Evolutionary conservation across 352 stramenopile species (phyloP).

Genomic region (Peronospora tabacina): DNA sequence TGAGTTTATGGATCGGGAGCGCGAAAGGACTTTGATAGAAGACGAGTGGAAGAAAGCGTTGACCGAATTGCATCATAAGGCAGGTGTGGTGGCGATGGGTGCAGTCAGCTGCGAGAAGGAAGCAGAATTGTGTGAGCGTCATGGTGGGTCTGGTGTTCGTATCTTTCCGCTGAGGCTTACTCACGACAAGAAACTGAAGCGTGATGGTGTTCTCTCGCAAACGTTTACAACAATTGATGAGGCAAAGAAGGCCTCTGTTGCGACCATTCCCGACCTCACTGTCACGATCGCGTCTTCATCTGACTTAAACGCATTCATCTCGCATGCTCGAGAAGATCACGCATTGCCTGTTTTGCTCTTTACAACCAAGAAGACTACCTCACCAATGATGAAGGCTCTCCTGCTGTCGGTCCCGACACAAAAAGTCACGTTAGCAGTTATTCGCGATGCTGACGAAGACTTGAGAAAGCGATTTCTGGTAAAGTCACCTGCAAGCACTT

Average conservation of each 20-base stretch:
- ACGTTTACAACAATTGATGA: conserved; percentile 41
- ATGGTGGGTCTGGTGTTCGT: conserved; percentile 42
- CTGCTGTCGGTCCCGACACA: conserved; percentile 50
- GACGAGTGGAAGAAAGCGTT: conserved; percentile 44
- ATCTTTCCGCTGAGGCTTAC: conserved; percentile 42
- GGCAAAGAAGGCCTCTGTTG: conserved; percentile 40
- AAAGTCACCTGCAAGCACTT: conserved; percentile 25
- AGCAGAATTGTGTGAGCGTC: conserved; percentile 36
- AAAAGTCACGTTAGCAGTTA: conserved; percentile 44
- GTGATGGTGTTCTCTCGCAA: conserved; percentile 32
- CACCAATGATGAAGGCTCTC: conserved; percentile 52
- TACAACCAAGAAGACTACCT: conserved; percentile 42
- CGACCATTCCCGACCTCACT: conserved; percentile 41
- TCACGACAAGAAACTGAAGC: conserved; percentile 24
- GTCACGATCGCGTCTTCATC: conserved; percentile 35
- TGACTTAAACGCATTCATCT: conserved; percentile 58
- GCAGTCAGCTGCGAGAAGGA: conserved; percentile 51
- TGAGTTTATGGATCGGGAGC: conserved; percentile 39
- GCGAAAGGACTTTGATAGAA: conserved; percentile 27
- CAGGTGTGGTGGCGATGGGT: conserved; percentile 46
- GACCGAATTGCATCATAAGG: conserved; percentile 46
- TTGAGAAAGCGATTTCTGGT: conserved; percentile 61
- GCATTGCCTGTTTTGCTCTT: conserved; percentile 57
- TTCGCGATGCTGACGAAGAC: conserved; percentile 46
- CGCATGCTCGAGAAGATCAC: conserved; percentile 25